Base-by-base conservation (phyloP, 768 basidiomycete genomes). In the Rhodotorula diobovata region DNA sequence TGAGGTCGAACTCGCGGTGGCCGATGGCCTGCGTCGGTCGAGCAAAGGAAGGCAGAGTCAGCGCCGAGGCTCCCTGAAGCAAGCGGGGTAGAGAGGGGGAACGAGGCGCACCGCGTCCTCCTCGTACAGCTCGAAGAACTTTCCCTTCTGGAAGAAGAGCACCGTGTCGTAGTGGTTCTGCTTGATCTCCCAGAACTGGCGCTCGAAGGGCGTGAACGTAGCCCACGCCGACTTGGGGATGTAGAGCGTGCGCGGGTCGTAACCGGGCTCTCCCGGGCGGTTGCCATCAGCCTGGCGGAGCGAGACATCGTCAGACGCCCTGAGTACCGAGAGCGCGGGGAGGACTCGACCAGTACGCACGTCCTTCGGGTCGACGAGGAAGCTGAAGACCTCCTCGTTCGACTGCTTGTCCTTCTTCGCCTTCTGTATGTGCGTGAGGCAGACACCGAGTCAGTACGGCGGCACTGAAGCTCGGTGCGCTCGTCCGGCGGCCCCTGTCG, bases 121-220 rank as follows among this genome's bases (percentile, higher is more conserved):
- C 39, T 73, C 72, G 56, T 73, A 73, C 73, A 78, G 68, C 75
- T 82, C 81, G 66, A 80, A 81, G 68, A 79, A 78, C 63, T 82
- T 80, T 53, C 96, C 96, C 86, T 99, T 98, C 81, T 99, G 96
- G 82, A 98, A 99, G 84, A 98, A 97, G 58, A 98, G 81, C 54
- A 96, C 85, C 28, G 96, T 99, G 81, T 99, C 96, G 79, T 87
- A 97, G 79, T 98, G 93, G 77, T 93, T 89, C 81, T 95, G 92
- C 57, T 75, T 99, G 83, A 99, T 99, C 85, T 92, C 80, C 83
- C 84, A 84, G 76, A 80, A 81, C 74, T 91, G 93, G 76, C 88
- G 93, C 82, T 99, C 96, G 78, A 99, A 99, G 0, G 94, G 93
- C 4, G 93, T 95, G 77, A 99, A 95, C 0, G 83, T 82, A 37